phyloP scores from a whole-genome alignment of 305 asterid species.

The Fraxinus velutina region DNA sequence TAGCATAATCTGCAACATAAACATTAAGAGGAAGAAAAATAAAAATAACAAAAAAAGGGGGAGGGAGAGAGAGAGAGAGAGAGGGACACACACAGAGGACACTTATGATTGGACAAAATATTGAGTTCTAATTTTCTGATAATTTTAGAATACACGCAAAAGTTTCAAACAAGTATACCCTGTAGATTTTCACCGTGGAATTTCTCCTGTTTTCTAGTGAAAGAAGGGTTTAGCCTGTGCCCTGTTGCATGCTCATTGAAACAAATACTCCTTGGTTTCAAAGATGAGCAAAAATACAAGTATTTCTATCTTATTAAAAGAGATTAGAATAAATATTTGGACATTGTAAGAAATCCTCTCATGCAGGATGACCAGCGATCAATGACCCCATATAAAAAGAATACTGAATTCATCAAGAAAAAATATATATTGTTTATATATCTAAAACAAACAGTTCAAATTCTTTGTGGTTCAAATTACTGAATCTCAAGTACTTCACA shows the following conservation, averaged over 20 bases:
- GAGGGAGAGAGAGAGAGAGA: not conserved
- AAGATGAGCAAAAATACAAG: not conserved
- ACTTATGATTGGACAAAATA: not conserved
- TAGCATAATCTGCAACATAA: constrained; percentile 41
- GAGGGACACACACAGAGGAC: not conserved
- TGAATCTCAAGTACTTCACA: not conserved
- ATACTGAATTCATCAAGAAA: not conserved
- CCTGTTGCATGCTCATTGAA: not conserved
- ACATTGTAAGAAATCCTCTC: not conserved
- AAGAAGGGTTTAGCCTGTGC: not conserved
- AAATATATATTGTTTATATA: not conserved
- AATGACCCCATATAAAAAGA: not conserved
- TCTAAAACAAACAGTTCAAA: not conserved
- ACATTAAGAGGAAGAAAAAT: not conserved
- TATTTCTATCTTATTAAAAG: not conserved
- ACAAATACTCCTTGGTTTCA: not conserved
- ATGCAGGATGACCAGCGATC: not conserved
- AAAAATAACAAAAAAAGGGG: not conserved
- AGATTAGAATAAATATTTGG: not conserved
- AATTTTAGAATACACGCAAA: not conserved
- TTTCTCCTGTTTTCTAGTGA: constrained; percentile 2
- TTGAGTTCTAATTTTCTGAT: not conserved
- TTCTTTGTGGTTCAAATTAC: not conserved
- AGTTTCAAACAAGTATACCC: not conserved
- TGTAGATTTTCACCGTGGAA: not conserved